Conservation (phyloP, 345 rosid species). For the Dipteronia dyeriana region DNA sequence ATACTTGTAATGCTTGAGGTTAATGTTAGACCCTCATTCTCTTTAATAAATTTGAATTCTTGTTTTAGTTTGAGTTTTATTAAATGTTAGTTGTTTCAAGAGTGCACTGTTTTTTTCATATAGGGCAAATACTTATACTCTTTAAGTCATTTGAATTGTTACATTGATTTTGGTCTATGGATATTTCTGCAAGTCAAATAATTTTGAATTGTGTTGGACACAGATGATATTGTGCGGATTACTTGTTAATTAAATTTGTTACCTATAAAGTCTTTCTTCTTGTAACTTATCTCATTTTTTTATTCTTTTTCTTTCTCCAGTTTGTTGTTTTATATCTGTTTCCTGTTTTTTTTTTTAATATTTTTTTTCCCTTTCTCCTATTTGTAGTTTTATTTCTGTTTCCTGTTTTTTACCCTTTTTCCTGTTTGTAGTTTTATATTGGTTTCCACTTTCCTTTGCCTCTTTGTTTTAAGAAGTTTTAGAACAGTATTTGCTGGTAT, state of each 20-base stretch:
- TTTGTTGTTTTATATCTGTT: neutral
- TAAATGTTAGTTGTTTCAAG: neutral
- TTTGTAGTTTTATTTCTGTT: no score
- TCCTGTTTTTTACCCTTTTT: no score
- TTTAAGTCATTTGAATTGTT: neutral
- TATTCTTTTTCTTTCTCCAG: neutral
- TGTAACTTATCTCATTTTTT: neutral
- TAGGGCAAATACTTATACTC: neutral
- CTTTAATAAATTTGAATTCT: constrained; percentile 1
- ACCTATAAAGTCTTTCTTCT: neutral
- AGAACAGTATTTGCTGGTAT: neutral
- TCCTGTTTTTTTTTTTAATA: neutral
- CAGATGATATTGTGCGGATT: neutral
- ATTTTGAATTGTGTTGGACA: neutral
- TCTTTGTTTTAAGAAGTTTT: neutral
- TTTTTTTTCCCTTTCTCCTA: no score
- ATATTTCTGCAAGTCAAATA: neutral
- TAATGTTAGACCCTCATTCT: neutral
- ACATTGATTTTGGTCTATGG: neutral
- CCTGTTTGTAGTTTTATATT: neutral
- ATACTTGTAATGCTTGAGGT: neutral
- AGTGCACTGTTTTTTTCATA: neutral
- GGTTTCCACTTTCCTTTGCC: neutral
- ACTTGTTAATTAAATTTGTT: neutral
- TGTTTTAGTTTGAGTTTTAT: neutral